Base-by-base conservation (phyloP, 2,329 filamentous ascomycete genomes). In the Bipolaris victoriae region DNA sequence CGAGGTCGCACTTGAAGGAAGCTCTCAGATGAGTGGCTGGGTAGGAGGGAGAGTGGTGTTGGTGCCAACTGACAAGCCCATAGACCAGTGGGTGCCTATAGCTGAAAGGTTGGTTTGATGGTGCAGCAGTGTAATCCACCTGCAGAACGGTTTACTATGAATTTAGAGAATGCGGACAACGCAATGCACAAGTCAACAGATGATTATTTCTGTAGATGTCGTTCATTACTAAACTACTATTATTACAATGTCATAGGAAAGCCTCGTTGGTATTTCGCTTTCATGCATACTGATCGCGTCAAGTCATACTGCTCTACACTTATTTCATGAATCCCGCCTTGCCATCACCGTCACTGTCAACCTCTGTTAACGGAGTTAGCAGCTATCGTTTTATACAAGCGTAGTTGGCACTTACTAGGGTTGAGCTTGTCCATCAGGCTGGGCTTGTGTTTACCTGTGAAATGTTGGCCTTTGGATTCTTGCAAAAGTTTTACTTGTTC, bases 291-390 rank as follows among this genome's bases (percentile, higher is more conserved):
- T 52, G 43, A 39, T 52, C 33, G 47, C 33, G 33, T 33, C n/a
- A 66, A 70, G 48, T 24, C 31, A 68, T 71, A 47, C 47, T 58
- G 11, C 36, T 78, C 15, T 72, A 52, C 65, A 62, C 63, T 64
- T 80, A 84, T 49, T 80, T 72, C 80, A 84, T 82, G 61, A 86
- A 84, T 2, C 83, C 84, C 26, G 75, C 73, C 78, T 85, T 84
- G 56, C 84, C 84, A 71, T 87, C 84, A 37, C 80, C 76, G 61
- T 85, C 77, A 26, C 83, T 60, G 65, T 86, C 83, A 39, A 76
- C 61, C 55, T 66, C 55, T 58, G 40, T 26, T 15, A 4, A n/a
- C 6, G 11, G 16, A 5, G 51, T 58, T 26, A 58, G 55, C 20
- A 10, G 10, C 5, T 10, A 3, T 6, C 3, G 5, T 2, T 5